Evolutionary conservation across 169 alveolate species (phyloP), one percentile per base, ranked within the genome.

Genomic region (Plasmodium malariae): DNA sequence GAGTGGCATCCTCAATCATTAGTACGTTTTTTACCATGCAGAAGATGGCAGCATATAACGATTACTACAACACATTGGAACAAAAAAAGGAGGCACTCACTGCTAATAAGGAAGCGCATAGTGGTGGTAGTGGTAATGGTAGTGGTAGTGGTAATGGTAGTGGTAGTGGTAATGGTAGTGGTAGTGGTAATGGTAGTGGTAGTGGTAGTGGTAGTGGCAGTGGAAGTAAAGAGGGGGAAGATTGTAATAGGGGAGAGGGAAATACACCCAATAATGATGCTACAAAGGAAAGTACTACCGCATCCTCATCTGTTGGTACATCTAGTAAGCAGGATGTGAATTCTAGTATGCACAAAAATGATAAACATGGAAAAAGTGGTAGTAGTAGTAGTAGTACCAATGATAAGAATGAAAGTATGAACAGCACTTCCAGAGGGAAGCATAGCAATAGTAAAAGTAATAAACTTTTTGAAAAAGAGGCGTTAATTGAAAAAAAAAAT

Each of bases 391-490:
- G n/a, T 57, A 21, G n/a, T 21, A 26, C 17, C 30, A 57, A 57
- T 57, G 26, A 6, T 3, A 59, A 26, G 5, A 59, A 59, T 59
- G 11, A 24, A 14, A n/a, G 26, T 59, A 21, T 11, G 4, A 14
- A 32, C 14, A 62, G 17, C 17, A 34, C 43, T n/a, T 5, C 14
- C 4, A 24, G 17, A 0, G 19, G 17, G 14, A 34, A 34, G 72
- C 71, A 88, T 28, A 69, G 88, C 90, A 62, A 89, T 1, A 57
- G 71, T 89, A 60, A 73, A 51, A n/a, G n/a, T 48, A 69, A 43
- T n/a, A 63, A 49, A 17, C 9, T 59, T 1, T 40, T 86, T 30
- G 76, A 68, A 51, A 90, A 68, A 62, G 49, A 83, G 11, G 55
- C 69, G 0, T 36, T 37, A 17, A 32, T 65, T 1, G 93, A 92